A percentile compares a stretch with the other conserved stretches of the same genome.
Evolutionary conservation across 2,329 filamentous ascomycete genomes (phyloP).

Genomic region (Stenocarpella maydis): DNA sequence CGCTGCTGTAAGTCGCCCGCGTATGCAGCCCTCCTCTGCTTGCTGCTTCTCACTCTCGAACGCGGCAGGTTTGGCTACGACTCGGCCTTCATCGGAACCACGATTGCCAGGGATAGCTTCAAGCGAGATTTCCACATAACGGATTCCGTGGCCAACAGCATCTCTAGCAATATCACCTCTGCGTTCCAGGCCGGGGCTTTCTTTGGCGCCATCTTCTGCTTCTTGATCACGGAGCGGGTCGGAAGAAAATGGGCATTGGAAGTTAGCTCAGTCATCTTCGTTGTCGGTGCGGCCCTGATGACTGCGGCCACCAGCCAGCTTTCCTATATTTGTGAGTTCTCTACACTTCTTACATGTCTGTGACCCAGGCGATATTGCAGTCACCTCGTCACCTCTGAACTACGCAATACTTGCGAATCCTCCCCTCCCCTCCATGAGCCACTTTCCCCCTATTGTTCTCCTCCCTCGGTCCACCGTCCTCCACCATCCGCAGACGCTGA

Average conservation of each 20-base stretch:
- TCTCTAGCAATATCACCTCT: conserved; percentile 57
- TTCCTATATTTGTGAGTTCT: conserved; percentile 52
- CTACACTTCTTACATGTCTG: conserved; percentile 45
- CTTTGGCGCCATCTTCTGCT: conserved; percentile 60
- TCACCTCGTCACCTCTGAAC: neutral
- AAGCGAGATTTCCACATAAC: conserved; percentile 53
- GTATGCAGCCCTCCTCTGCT: neutral
- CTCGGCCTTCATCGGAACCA: conserved; percentile 62
- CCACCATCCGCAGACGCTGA: conserved; percentile 54
- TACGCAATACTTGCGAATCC: neutral
- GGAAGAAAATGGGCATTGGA: conserved; percentile 61
- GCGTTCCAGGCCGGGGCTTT: conserved; percentile 60
- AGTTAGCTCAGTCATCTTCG: conserved; percentile 53
- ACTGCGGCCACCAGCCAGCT: conserved; percentile 51
- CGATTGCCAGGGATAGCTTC: conserved; percentile 59
- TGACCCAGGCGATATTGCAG: neutral
- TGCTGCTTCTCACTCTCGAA: conserved; percentile 27
- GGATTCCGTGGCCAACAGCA: conserved; percentile 46
- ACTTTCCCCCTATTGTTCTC: conserved; percentile 45
- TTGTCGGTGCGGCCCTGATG: conserved; percentile 55
- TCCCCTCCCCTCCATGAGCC: neutral
- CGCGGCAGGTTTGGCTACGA: conserved; percentile 57
- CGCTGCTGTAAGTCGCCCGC: conserved; percentile 46
- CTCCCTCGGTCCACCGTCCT: conserved; percentile 52
- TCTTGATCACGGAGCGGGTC: conserved; percentile 54